Percentiles rank a stretch among this genome's conserved stretches.
phyloP scores from a whole-genome alignment of 1,139 yeast species.

The Candida labiduridarum region DNA sequence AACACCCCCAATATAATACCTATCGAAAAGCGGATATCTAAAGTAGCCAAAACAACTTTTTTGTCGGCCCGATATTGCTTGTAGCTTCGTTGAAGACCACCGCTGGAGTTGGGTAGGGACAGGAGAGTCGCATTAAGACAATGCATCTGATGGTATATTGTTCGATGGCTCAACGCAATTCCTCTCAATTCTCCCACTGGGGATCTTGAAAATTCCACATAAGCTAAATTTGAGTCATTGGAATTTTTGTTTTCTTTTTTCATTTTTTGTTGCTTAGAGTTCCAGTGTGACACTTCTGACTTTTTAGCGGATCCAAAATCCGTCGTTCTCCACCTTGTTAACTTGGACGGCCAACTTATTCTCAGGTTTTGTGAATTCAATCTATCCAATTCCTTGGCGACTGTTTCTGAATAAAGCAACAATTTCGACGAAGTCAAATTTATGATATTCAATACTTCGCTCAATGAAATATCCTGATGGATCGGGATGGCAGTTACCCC shows the following conservation, averaged over 20 bases:
- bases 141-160: constrained; percentile 86
- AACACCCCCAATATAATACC: constrained; percentile 84
- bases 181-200: constrained; percentile 94
- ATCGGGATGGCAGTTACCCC: constrained; percentile 95
- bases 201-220: constrained; percentile 88
- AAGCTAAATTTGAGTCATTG: constrained; percentile 64
- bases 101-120: constrained; percentile 57
- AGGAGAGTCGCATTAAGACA: constrained; percentile 69
- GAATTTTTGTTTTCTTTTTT: constrained; percentile 39
- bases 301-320: constrained; percentile 75
- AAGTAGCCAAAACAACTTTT: constrained; percentile 62
- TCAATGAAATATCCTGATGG: constrained; percentile 67
- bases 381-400: constrained; percentile 70
- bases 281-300: constrained; percentile 38
- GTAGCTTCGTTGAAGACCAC: constrained; percentile 35
- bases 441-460: constrained; percentile 73
- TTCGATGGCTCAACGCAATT: constrained; percentile 87
- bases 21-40: constrained; percentile 85
- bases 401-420: constrained; percentile 79
- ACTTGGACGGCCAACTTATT: constrained; percentile 45
- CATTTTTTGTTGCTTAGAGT: constrained; percentile 21
- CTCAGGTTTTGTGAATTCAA: constrained; percentile 40
- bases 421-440: constrained; percentile 75
- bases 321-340: constrained; percentile 80
- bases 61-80: constrained; percentile 29